A percentile compares a stretch with the other conserved stretches of the same genome.
phyloP scores from a whole-genome alignment of 2,329 filamentous ascomycete genomes.

The Paraphaeosphaeria minitans region DNA sequence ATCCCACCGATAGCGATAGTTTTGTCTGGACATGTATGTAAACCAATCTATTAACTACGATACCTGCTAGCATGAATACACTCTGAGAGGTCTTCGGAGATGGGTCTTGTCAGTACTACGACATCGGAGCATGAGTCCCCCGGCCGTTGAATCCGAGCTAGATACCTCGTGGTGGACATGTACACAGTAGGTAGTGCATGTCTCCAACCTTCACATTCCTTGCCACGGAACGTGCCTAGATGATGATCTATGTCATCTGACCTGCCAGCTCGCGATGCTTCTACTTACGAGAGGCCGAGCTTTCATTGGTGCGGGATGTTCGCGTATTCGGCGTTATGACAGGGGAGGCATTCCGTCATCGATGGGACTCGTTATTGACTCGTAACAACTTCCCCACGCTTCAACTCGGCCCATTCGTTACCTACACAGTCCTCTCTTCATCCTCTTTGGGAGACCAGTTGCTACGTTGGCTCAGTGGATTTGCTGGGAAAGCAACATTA shows the following conservation, averaged over 20 bases:
- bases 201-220: background rate
- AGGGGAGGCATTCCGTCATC: slow-evolving; percentile 8
- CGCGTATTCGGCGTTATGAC: background rate
- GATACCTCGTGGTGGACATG: background rate
- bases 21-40: slow-evolving; percentile 1
- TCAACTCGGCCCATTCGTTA: slow-evolving; percentile 2
- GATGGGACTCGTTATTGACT: background rate
- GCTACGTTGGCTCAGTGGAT: too few species aligned
- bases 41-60: background rate
- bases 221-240: background rate
- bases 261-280: slow-evolving; percentile 1
- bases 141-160: too few species aligned
- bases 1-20: slow-evolving; percentile 1
- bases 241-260: too few species aligned
- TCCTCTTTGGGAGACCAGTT: too few species aligned
- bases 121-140: too few species aligned
- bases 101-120: too few species aligned
- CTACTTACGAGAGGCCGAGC: background rate
- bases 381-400: too few species aligned
- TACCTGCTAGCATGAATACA: background rate
- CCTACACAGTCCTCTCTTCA: background rate
- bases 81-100: too few species aligned
- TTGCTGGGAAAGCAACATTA: too few species aligned
- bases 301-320: background rate
- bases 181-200: too few species aligned